Percentiles rank a stretch among this genome's conserved stretches.
phyloP scores from a whole-genome alignment of 768 basidiomycete genomes.

The Baorangia bicolor region DNA sequence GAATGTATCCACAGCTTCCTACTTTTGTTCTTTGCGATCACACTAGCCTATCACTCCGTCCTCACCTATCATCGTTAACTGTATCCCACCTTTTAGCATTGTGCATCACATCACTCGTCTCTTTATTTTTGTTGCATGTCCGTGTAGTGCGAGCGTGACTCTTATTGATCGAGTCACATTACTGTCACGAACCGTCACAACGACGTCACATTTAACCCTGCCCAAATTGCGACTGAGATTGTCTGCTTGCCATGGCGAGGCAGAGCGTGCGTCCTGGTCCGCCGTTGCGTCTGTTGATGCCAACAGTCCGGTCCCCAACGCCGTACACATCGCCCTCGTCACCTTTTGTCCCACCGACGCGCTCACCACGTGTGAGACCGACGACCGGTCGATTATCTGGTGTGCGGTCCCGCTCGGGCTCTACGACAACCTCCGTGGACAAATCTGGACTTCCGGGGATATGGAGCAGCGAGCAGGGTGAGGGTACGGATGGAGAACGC shows the following conservation, averaged over 20 bases:
- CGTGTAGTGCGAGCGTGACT: constrained; percentile 7
- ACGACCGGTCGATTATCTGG: constrained; percentile 27
- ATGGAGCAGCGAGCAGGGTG: constrained; percentile 11
- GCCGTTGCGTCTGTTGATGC: constrained; percentile 31
- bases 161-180: constrained; percentile 5
- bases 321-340: background rate
- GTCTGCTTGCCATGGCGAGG: constrained; percentile 15
- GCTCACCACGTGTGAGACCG: constrained; percentile 25
- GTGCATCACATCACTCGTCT: constrained; percentile 14
- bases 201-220: constrained; percentile 7
- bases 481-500: constrained; percentile 27
- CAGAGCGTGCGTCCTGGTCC: constrained; percentile 4
- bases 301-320: constrained; percentile 31
- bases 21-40: constrained; percentile 1
- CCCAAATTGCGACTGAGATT: background rate
- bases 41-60: constrained; percentile 6
- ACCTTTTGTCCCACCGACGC: constrained; percentile 18
- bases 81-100: constrained; percentile 17
- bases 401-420: constrained; percentile 35
- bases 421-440: constrained; percentile 23
- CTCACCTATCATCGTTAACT: constrained; percentile 10
- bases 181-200: constrained; percentile 12
- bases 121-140: background rate
- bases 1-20: constrained; percentile 13
- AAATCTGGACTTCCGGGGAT: constrained; percentile 7